A percentile compares a stretch with the other conserved stretches of the same genome.
phyloP scores from a whole-genome alignment of 257 asterid species.

The Primulina tabacum region DNA sequence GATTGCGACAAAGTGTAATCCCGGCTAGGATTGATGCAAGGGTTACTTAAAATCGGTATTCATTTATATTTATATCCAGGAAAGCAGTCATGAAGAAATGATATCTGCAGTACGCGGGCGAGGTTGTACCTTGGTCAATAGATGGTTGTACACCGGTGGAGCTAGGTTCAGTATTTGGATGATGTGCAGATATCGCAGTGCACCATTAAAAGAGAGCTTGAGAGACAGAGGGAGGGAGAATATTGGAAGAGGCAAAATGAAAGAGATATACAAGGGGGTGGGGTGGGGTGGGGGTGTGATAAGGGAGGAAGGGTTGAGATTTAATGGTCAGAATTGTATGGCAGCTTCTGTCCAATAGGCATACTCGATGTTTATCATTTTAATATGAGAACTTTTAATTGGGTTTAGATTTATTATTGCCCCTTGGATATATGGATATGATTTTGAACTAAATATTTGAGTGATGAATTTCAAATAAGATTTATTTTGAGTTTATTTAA shows the following conservation, averaged over 20 bases:
- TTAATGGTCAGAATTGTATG: conserved; percentile 67
- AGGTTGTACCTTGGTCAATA: conserved; percentile 32
- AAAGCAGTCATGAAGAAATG: background rate
- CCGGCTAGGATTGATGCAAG: background rate
- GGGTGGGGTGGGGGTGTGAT: conserved; percentile 47
- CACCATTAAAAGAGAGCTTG: conserved; percentile 22
- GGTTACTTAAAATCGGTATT: conserved; percentile 19
- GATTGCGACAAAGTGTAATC: conserved; percentile 16
- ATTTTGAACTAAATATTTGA: too few species aligned
- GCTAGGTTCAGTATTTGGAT: conserved; percentile 21
- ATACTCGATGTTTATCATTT: conserved; percentile 17
- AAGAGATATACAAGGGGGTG: conserved; percentile 19
- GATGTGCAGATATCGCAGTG: conserved; percentile 25
- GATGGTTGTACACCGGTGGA: conserved; percentile 16
- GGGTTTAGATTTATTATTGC: background rate
- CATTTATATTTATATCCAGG: conserved; percentile 25
- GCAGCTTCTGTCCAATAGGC: conserved; percentile 44
- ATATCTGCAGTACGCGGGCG: too few species aligned
- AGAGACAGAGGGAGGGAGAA: conserved; percentile 20
- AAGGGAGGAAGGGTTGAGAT: conserved; percentile 98
- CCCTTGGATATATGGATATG: too few species aligned
- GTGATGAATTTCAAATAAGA: too few species aligned
- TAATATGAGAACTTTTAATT: background rate
- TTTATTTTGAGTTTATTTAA: too few species aligned
- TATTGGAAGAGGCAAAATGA: conserved; percentile 13